Evolutionary conservation across 2,329 filamentous ascomycete species (phyloP).

Genomic region (Graphilbum fragrans): DNA sequence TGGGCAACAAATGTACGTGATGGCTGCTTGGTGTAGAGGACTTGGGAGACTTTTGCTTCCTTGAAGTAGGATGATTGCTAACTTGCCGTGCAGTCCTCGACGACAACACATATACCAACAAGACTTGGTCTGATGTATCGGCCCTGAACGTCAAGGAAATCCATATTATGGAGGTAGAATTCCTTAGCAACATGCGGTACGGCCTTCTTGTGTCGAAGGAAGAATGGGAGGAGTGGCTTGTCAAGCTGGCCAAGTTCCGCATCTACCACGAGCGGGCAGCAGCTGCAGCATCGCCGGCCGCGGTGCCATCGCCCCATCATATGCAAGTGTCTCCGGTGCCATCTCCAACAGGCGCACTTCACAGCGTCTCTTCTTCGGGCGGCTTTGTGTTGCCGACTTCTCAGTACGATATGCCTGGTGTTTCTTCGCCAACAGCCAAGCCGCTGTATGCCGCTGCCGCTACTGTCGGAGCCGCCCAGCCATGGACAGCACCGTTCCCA

Average conservation of each 20-base stretch:
- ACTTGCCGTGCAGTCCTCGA: slow-evolving; percentile 54
- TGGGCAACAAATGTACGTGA: slow-evolving; percentile 90
- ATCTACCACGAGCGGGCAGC: slow-evolving; percentile 65
- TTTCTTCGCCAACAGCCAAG: not conserved
- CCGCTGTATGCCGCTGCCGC: slow-evolving; percentile 2
- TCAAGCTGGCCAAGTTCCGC: slow-evolving; percentile 69
- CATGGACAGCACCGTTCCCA: slow-evolving; percentile 11
- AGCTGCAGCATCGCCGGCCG: slow-evolving; percentile 24
- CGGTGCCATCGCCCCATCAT: slow-evolving; percentile 18
- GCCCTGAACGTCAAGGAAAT: slow-evolving; percentile 90
- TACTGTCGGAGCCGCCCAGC: slow-evolving; percentile 8
- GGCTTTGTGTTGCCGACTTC: not conserved
- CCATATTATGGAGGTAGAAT: slow-evolving; percentile 99
- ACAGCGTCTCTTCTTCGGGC: not conserved
- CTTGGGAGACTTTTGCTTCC: not conserved
- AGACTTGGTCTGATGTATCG: slow-evolving; percentile 98
- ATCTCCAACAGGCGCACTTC: slow-evolving; percentile 35
- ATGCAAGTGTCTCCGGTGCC: slow-evolving; percentile 32
- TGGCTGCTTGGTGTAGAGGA: no score
- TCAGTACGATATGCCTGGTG: no score
- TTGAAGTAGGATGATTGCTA: not conserved
- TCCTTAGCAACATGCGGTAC: slow-evolving; percentile 96
- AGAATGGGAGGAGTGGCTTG: slow-evolving; percentile 82
- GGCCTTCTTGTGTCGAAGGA: slow-evolving; percentile 75
- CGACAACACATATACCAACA: slow-evolving; percentile 98